Evolutionary conservation across 2,329 filamentous ascomycete species (phyloP).

Genomic region (Aspergillus sojae): DNA sequence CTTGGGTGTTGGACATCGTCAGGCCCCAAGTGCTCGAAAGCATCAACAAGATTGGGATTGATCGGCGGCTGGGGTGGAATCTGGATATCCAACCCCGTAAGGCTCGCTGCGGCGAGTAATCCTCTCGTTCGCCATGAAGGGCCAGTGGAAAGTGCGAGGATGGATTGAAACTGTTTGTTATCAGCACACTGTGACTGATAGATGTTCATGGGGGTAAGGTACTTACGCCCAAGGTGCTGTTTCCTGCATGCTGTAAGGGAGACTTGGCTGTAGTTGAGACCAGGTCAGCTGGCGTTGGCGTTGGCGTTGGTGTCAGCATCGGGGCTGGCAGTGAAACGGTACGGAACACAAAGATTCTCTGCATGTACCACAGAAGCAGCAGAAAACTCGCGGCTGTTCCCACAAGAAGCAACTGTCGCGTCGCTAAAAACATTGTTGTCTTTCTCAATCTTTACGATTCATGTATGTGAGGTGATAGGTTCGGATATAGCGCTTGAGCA

Average conservation of each 20-base stretch:
- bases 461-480: not conserved
- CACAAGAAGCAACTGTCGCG: not conserved
- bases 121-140: conserved; percentile 42
- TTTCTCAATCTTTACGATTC: not conserved
- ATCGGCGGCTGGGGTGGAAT: conserved; percentile 37
- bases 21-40: conserved; percentile 29
- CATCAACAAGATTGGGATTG: conserved; percentile 30
- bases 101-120: conserved; percentile 36
- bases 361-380: not conserved
- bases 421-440: not conserved
- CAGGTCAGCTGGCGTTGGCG: not conserved
- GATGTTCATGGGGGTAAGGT: not conserved
- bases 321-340: not conserved
- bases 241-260: not conserved
- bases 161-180: conserved; percentile 24
- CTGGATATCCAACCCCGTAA: conserved; percentile 35
- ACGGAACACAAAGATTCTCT: not conserved
- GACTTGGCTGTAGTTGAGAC: not conserved
- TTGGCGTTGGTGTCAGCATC: not conserved
- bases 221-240: conserved; percentile 9
- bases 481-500: not conserved
- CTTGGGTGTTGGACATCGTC: conserved; percentile 11
- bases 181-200: not conserved
- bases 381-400: not conserved
- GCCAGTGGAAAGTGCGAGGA: conserved; percentile 35